phyloP scores from a whole-genome alignment of 345 rosid genomes.

The Lenwebbia sp. region DNA sequence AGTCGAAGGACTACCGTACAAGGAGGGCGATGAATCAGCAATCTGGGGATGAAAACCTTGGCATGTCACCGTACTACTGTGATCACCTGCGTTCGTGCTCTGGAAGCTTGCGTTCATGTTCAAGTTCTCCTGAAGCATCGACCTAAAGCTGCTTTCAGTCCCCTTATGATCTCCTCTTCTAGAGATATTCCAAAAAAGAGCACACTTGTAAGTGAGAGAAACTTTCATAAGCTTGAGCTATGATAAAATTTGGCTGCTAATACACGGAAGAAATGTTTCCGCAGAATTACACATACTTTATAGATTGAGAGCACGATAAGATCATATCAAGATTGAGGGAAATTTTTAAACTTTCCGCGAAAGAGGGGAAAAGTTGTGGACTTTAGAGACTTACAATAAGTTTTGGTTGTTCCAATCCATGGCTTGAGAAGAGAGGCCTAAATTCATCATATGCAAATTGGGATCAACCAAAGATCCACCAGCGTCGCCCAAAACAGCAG shows the following conservation, averaged over 20 bases:
- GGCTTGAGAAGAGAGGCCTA: conserved; percentile 80
- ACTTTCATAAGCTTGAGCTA: neutral
- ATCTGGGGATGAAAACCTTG: neutral
- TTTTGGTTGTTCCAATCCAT: conserved; percentile 77
- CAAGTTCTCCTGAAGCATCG: conserved; percentile 66
- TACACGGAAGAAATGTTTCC: neutral
- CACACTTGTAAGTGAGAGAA: neutral
- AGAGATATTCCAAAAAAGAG: neutral
- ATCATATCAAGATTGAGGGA: neutral
- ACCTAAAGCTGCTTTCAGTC: conserved; percentile 44
- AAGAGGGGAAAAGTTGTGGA: neutral
- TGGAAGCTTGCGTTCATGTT: conserved; percentile 28
- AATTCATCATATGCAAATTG: conserved; percentile 70
- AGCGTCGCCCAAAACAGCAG: conserved; percentile 8
- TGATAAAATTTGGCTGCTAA: neutral
- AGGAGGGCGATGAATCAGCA: neutral
- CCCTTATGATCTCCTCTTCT: conserved; percentile 53
- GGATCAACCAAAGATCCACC: conserved; percentile 11
- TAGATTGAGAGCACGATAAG: neutral
- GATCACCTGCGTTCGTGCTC: neutral
- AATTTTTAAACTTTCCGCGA: neutral
- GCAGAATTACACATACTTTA: neutral
- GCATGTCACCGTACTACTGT: neutral
- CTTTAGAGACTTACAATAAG: conserved; percentile 43
- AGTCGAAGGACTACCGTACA: conserved; percentile 40